These are phyloP conservation scores for Eurotiales sp. DNA, from an alignment of 2,329 filamentous ascomycete species.

Conservation along the genomic window DNA sequence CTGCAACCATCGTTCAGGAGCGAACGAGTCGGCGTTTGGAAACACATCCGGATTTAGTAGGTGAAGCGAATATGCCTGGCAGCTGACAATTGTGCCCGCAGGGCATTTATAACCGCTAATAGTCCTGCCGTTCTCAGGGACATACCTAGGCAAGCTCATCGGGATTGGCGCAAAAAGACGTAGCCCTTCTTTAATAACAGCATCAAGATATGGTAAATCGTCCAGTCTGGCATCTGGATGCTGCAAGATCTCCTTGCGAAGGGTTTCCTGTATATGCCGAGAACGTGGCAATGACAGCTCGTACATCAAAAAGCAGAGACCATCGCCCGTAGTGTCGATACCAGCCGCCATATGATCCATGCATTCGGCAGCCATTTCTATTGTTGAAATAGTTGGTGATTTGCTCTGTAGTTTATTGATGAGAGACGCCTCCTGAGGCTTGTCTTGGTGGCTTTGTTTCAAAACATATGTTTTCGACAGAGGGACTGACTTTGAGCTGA, in stretches of 20 bases:
- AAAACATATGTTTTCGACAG: conserved; percentile 7
- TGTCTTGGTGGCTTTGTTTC: conserved; percentile 3
- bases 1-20: conserved; percentile 32
- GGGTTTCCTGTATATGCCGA: conserved; percentile 46
- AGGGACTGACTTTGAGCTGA: conserved; percentile 4
- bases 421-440: conserved; percentile 47
- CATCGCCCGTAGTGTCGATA: conserved; percentile 69
- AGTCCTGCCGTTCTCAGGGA: conserved; percentile 34
- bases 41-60: conserved; percentile 26
- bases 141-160: conserved; percentile 48
- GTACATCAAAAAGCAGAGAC: conserved; percentile 68
- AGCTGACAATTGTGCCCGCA: conserved; percentile 34
- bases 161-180: conserved; percentile 55
- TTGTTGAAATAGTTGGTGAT: conserved; percentile 44
- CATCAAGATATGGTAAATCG: conserved; percentile 56
- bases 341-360: conserved; percentile 69
- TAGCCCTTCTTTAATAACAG: conserved; percentile 60
- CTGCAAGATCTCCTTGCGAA: conserved; percentile 51
- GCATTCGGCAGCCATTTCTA: conserved; percentile 63
- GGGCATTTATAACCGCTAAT: conserved; percentile 38
- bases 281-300: conserved; percentile 62
- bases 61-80: conserved; percentile 38
- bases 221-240: conserved; percentile 32
- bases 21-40: conserved; percentile 27
- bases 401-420: conserved; percentile 48